Conservation (phyloP, 2,329 filamentous ascomycete species). For the Penicillium sclerotiorum region DNA sequence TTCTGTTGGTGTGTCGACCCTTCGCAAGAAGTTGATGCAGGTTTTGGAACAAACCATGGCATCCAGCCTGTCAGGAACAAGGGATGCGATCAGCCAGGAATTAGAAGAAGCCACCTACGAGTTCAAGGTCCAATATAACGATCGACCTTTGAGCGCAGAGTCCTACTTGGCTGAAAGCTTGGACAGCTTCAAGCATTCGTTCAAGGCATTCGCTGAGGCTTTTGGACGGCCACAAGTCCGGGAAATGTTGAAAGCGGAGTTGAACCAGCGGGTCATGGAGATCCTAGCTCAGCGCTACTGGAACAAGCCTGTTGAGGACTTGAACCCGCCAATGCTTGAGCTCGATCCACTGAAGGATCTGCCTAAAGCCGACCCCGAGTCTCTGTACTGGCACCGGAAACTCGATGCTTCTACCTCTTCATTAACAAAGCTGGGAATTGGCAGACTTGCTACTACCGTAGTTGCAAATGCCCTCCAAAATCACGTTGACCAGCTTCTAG, state of each 20-base stretch:
- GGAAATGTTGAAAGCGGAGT: constrained; percentile 83
- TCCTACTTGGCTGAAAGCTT: constrained; percentile 95
- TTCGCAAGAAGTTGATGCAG: constrained; percentile 95
- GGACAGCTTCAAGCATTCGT: constrained; percentile 96
- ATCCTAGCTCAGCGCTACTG: constrained; percentile 91
- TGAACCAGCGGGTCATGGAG: constrained; percentile 94
- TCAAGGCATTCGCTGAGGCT: constrained; percentile 86
- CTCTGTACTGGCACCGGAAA: constrained; percentile 89
- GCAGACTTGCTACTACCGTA: constrained; percentile 86
- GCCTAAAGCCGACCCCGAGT: constrained; percentile 81
- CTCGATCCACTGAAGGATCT: constrained; percentile 74
- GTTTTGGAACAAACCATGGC: constrained; percentile 98
- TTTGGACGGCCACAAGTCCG: constrained; percentile 91
- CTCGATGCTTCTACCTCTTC: constrained; percentile 89
- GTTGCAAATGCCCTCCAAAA: constrained; percentile 85
- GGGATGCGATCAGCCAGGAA: constrained; percentile 90
- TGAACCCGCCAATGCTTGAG: constrained; percentile 68
- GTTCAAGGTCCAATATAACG: constrained; percentile 99
- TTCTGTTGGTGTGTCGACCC: constrained; percentile 77
- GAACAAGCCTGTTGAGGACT: constrained; percentile 91
- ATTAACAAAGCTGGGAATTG: constrained; percentile 91
- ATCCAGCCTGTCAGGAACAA: constrained; percentile 82
- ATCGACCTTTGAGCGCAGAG: constrained; percentile 89
- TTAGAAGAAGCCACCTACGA: constrained; percentile 96
- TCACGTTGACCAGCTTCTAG: constrained; percentile 77